phyloP scores from a whole-genome alignment of 2,329 filamentous ascomycete species.

The Ceratocystiopsis brevicomis region DNA sequence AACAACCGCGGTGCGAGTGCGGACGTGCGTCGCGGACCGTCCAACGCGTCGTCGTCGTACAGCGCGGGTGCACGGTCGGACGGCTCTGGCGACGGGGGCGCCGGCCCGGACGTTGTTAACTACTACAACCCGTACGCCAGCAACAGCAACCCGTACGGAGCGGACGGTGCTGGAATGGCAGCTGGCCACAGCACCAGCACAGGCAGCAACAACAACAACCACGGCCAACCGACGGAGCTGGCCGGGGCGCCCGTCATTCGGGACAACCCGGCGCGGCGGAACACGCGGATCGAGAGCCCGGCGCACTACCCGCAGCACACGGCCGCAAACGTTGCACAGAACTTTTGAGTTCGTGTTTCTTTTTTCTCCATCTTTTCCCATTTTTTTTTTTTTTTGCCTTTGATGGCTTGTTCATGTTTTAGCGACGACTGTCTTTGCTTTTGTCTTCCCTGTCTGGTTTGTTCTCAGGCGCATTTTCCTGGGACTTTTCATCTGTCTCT shows the following conservation, averaged over 20 bases:
- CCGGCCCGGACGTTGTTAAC: constrained; percentile 16
- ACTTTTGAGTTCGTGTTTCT: constrained; percentile 45
- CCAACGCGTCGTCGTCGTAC: constrained; percentile 92
- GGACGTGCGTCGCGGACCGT: constrained; percentile 73
- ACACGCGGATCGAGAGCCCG: constrained; percentile 86
- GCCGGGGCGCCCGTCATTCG: constrained; percentile 63
- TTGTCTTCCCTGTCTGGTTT: background rate
- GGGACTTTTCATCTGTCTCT: background rate
- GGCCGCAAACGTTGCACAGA: constrained; percentile 75
- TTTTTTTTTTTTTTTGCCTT: background rate
- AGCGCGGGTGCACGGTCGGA: constrained; percentile 64
- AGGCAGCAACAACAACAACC: constrained; percentile 22
- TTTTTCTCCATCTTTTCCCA: background rate
- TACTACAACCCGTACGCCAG: constrained; percentile 42
- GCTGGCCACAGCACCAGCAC: constrained; percentile 41
- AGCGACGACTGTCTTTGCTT: background rate
- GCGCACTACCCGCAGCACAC: constrained; percentile 82
- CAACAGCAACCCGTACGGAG: constrained; percentile 23
- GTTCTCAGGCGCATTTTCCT: background rate
- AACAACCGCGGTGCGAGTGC: constrained; percentile 31
- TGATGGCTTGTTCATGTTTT: background rate
- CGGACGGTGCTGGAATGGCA: constrained; percentile 17
- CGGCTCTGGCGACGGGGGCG: constrained; percentile 35
- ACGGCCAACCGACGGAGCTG: constrained; percentile 21
- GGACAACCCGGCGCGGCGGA: constrained; percentile 78